Conservation (phyloP, 1,139 yeast genomes). For the Protomyces pachydermus region DNA sequence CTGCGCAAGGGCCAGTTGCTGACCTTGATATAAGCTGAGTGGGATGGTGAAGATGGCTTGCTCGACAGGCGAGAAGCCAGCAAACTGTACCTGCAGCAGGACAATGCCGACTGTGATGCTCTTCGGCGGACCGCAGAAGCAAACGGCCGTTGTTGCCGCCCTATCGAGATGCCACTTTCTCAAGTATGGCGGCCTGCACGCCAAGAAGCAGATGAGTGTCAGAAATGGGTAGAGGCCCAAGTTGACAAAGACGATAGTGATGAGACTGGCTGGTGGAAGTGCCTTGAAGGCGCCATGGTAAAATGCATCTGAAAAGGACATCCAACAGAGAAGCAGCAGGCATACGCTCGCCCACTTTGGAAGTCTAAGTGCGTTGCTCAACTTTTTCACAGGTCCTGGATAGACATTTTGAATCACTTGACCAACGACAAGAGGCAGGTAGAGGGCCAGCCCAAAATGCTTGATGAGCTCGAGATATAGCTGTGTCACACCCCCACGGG, state of each 20-base stretch:
- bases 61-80: constrained; percentile 53
- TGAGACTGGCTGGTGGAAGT: constrained; percentile 63
- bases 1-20: constrained; percentile 76
- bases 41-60: constrained; percentile 70
- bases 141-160: constrained; percentile 55
- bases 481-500: constrained; percentile 51
- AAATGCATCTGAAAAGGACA: constrained; percentile 84
- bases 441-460: constrained; percentile 76
- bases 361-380: constrained; percentile 45
- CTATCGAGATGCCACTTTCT: constrained; percentile 48
- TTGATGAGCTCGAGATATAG: constrained; percentile 74
- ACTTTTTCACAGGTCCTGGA: constrained; percentile 53
- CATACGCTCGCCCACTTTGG: constrained; percentile 60
- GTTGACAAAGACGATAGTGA: constrained; percentile 74
- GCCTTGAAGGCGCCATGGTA: constrained; percentile 70
- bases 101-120: constrained; percentile 91
- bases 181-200: constrained; percentile 66
- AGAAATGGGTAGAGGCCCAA: constrained; percentile 70
- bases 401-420: constrained; percentile 70
- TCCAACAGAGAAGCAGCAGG: constrained; percentile 73
- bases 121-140: constrained; percentile 89
- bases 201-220: constrained; percentile 54
- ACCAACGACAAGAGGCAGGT: constrained; percentile 82
- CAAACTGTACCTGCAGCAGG: constrained; percentile 72
- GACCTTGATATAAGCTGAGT: constrained; percentile 75